These are phyloP conservation scores for Helminthosporium solani DNA, from an alignment of 2,329 filamentous ascomycete genomes.

Conservation along the genomic window DNA sequence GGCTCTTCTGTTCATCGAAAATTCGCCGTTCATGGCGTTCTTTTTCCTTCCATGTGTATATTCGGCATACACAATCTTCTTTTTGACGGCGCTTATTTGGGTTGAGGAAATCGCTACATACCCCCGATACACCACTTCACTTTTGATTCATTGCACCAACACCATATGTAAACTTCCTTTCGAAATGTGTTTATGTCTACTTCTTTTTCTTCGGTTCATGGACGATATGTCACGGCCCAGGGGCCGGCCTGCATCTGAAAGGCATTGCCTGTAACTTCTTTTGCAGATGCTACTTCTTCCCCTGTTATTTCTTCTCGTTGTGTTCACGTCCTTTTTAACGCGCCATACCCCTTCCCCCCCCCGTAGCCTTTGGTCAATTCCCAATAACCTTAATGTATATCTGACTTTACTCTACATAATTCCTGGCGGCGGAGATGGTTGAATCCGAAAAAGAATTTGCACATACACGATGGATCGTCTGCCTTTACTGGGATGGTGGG, in stretches of 20 bases:
- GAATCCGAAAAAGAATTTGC: background rate
- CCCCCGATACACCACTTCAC: conserved; percentile 21
- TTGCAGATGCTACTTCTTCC: background rate
- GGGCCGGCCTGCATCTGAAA: conserved; percentile 4
- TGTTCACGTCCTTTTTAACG: background rate
- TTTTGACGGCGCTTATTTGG: conserved; percentile 13
- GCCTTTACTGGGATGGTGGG: background rate
- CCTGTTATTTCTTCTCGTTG: conserved; percentile 1
- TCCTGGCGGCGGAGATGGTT: background rate
- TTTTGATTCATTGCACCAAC: conserved; percentile 9
- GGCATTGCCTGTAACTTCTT: background rate
- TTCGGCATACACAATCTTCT: conserved; percentile 17
- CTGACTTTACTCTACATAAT: background rate
- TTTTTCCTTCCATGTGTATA: conserved; percentile 15
- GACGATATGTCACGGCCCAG: conserved; percentile 13
- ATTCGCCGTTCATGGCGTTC: background rate
- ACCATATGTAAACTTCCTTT: conserved; percentile 11
- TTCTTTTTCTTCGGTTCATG: conserved; percentile 2
- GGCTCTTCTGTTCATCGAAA: conserved; percentile 4
- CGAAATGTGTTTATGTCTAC: conserved; percentile 25
- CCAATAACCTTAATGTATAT: background rate
- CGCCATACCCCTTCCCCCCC: background rate
- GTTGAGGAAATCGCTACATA: conserved; percentile 17
- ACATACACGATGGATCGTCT: background rate
- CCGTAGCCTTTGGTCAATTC: background rate